Conservation (phyloP, 2,329 filamentous ascomycete species). For the Camptophora hylomeconis region DNA sequence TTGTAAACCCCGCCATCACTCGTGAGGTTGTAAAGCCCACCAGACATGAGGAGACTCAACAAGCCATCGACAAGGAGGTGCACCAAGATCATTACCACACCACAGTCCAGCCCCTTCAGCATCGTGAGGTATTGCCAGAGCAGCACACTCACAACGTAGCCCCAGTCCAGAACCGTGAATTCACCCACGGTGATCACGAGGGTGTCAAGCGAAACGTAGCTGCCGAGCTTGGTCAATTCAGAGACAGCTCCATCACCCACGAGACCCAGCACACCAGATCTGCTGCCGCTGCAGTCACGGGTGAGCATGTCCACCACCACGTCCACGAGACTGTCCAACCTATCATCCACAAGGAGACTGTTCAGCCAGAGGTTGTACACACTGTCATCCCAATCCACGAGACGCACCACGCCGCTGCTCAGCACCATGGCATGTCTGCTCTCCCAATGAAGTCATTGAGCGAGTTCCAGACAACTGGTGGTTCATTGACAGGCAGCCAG, state of each 20-base stretch:
- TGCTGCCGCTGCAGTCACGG: slow-evolving; percentile 37
- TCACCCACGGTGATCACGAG: slow-evolving; percentile 46
- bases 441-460: slow-evolving; percentile 51
- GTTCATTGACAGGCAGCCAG: slow-evolving; percentile 34
- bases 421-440: slow-evolving; percentile 52
- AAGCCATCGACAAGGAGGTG: slow-evolving; percentile 53
- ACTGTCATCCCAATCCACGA: slow-evolving; percentile 62
- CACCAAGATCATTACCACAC: slow-evolving; percentile 64
- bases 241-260: slow-evolving; percentile 34
- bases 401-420: slow-evolving; percentile 52
- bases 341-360: slow-evolving; percentile 54
- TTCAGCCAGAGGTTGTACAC: slow-evolving; percentile 49
- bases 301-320: slow-evolving; percentile 53
- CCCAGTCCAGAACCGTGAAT: slow-evolving; percentile 46
- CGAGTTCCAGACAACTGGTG: slow-evolving; percentile 49
- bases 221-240: slow-evolving; percentile 42
- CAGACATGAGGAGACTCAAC: slow-evolving; percentile 48
- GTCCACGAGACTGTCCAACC: slow-evolving; percentile 60
- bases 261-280: slow-evolving; percentile 37
- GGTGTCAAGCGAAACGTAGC: slow-evolving; percentile 36
- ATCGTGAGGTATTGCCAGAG: slow-evolving; percentile 46
- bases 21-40: slow-evolving; percentile 48
- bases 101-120: slow-evolving; percentile 50
- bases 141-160: slow-evolving; percentile 48
- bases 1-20: slow-evolving; percentile 45